Evolutionary conservation across 495 filamentous ascomycete genomes (phyloP).

Genomic region (Penicillium nucicola): DNA sequence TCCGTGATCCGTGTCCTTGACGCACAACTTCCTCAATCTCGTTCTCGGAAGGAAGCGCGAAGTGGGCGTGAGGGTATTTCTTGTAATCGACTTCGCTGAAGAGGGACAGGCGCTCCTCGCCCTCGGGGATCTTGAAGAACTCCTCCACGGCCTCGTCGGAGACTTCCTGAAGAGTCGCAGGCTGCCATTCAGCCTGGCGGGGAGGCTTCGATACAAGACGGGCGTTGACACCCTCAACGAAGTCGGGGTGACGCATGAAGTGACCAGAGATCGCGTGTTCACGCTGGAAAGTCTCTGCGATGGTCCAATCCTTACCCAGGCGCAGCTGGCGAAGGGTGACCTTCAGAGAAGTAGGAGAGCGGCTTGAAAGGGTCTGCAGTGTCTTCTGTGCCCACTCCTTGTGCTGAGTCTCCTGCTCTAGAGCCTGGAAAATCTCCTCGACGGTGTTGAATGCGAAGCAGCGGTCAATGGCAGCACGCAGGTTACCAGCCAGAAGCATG

Average conservation of each 20-base stretch:
- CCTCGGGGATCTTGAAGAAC: conserved; percentile 55
- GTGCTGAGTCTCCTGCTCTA: conserved; percentile 55
- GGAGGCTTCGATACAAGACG: conserved; percentile 65
- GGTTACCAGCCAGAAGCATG: conserved; percentile 57
- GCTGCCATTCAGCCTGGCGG: conserved; percentile 64
- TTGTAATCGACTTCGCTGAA: conserved; percentile 51
- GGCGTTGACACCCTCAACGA: conserved; percentile 79
- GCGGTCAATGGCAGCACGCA: conserved; percentile 78
- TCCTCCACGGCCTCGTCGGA: conserved; percentile 46
- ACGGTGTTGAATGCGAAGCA: conserved; percentile 68
- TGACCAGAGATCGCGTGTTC: conserved; percentile 75
- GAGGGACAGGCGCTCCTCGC: conserved; percentile 48
- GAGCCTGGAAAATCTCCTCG: conserved; percentile 64
- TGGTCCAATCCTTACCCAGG: conserved; percentile 68
- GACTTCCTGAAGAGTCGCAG: conserved; percentile 63
- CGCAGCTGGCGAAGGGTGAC: conserved; percentile 81
- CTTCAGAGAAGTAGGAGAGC: conserved; percentile 80
- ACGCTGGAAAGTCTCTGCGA: conserved; percentile 74
- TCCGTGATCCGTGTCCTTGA: conserved; percentile 5
- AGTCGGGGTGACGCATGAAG: conserved; percentile 89
- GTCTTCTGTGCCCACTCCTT: conserved; percentile 74
- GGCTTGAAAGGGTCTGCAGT: conserved; percentile 61
- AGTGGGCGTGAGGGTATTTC: conserved; percentile 63
- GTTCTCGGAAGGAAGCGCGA: conserved; percentile 72
- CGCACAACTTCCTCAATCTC: conserved; percentile 58